Conservation (phyloP, 2,329 filamentous ascomycete genomes). For the Trichophyton verrucosum region DNA sequence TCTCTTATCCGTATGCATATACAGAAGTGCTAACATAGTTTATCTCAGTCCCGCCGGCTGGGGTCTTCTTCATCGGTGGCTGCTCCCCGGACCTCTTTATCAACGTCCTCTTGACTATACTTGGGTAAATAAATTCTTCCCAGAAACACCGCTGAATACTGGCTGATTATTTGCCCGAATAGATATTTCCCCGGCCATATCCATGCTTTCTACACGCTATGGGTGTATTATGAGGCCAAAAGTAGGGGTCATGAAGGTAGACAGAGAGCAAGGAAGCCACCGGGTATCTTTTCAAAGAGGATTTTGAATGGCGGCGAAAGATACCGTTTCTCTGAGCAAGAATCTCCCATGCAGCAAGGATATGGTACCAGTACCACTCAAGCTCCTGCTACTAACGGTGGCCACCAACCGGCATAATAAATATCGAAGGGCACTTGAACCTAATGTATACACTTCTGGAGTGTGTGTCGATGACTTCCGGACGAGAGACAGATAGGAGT, state of each 20-base stretch:
- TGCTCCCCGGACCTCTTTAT: slow-evolving; percentile 54
- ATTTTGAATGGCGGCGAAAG: slow-evolving; percentile 27
- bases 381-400: background rate
- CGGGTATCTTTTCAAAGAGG: slow-evolving; percentile 30
- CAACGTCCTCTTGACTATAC: slow-evolving; percentile 54
- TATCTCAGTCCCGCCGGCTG: slow-evolving; percentile 50
- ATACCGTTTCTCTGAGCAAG: background rate
- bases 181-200: slow-evolving; percentile 68
- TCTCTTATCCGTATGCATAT: background rate
- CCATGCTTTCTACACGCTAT: slow-evolving; percentile 70
- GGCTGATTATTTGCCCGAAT: background rate
- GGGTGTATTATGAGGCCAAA: slow-evolving; percentile 64
- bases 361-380: background rate
- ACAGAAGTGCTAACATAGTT: background rate
- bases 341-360: background rate
- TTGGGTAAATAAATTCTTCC: slow-evolving; percentile 38
- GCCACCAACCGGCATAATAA: background rate
- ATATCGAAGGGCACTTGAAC: background rate
- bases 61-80: slow-evolving; percentile 52
- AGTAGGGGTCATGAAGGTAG: slow-evolving; percentile 17
- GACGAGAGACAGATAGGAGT: too few species aligned
- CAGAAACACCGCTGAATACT: slow-evolving; percentile 5
- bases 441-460: too few species aligned
- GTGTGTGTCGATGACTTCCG: too few species aligned
- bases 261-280: slow-evolving; percentile 17